These are phyloP conservation scores for Neckera pumila DNA, from an alignment of 225 moss, liverwort and hornwort species.

Conservation along the genomic window DNA sequence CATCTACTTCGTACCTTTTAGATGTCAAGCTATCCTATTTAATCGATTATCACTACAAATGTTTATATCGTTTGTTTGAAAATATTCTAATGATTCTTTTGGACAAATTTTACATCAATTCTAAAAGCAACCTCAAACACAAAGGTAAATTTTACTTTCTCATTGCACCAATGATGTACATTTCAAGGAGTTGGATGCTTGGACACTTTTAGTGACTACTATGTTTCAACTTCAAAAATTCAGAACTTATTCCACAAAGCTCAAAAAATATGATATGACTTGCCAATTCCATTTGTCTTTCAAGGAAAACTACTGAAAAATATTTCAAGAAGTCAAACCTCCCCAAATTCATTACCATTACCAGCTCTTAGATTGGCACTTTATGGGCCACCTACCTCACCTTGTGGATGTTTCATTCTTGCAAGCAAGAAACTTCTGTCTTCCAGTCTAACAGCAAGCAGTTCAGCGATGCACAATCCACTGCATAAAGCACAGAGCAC, in stretches of 20 bases:
- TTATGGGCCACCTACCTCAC: too few species aligned
- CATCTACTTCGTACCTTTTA: too few species aligned
- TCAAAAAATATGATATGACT: neutral
- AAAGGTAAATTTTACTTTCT: neutral
- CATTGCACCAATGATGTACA: neutral
- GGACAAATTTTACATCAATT: too few species aligned
- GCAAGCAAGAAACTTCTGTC: neutral
- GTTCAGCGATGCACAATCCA: neutral
- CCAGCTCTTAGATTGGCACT: neutral
- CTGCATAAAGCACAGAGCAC: neutral
- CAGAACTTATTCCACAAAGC: neutral
- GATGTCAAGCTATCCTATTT: neutral
- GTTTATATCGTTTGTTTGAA: accelerated
- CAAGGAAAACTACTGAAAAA: neutral
- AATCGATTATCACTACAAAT: neutral
- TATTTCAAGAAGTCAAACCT: neutral
- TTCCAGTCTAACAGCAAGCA: neutral
- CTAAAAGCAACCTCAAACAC: neutral
- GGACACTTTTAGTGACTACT: accelerated
- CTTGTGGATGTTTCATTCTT: neutral
- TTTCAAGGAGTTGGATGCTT: neutral
- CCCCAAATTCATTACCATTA: neutral
- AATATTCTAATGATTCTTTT: neutral
- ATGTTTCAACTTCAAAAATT: neutral
- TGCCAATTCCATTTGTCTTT: neutral